Evolutionary conservation across 441 rosid genomes (phyloP), one percentile per base, ranked within the genome.

Genomic region (Pelargonium cotyledonis): DNA sequence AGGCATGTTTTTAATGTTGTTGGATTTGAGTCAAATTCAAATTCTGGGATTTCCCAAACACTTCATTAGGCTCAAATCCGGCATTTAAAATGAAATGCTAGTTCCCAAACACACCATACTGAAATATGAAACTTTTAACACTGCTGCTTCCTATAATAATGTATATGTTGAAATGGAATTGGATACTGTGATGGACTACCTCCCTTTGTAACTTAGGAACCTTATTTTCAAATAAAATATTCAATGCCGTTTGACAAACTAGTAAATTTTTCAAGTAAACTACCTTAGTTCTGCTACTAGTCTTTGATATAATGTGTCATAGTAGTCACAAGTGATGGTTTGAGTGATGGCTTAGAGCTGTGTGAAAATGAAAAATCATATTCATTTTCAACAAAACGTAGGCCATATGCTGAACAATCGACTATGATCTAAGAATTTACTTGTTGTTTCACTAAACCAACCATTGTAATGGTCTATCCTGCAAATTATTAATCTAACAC

Each of bases 221-320:
- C 7, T 0, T 7, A 9, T 57, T 18, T 58, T 19, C 63, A 19
- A 19, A 58, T 18, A 35, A 35, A 35, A 35, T 35, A 35, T 35
- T 35, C 40, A 35, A 35, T 35, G 40, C 40, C 6, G 7, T 35
- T 51, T 51, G 58, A 51, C 58, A 49, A 14, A 51, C 16, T n/a
- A 6, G n/a, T 60, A 60, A 3, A 60, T 35, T 60, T 60, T 60
- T 60, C 64, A 21, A 60, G 64, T 60, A 15, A 60, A 60, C 64
- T 23, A 10, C 8, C 64, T 60, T 23, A 21, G 21, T 9, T 35
- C 63, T 19, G 63, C 14, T 58, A 21, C 63, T 18, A 8, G 14
- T 58, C 9, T 19, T 21, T 58, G 63, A 58, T 55, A 21, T 51
- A 15, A 15, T n/a, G 18, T n/a, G 18, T 1, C 11, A 12, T 57